phyloP scores from a whole-genome alignment of 1,139 yeast species.

The Geotrichum klebahnii region DNA sequence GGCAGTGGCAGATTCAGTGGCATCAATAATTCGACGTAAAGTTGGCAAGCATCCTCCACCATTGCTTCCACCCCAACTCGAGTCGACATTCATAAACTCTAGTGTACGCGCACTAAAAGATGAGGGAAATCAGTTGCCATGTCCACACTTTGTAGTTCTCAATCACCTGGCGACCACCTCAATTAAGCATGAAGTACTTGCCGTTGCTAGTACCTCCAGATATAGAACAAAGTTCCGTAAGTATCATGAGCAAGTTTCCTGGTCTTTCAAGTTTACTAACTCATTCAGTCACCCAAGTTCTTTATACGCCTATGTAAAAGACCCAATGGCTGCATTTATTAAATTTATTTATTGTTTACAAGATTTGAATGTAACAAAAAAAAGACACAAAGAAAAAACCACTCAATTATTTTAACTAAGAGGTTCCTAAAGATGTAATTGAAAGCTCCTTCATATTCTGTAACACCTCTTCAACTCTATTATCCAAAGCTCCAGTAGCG shows the following conservation, averaged over 20 bases:
- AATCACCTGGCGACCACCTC: conserved; percentile 94
- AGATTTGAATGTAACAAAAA: too few species aligned
- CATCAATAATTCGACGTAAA: conserved; percentile 32
- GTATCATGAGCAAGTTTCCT: background rate
- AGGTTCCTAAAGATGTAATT: conserved; percentile 46
- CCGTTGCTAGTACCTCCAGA: conserved; percentile 87
- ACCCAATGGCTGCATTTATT: too few species aligned
- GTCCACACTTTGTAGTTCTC: conserved; percentile 92
- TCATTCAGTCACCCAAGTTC: conserved; percentile 56
- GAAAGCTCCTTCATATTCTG: conserved; percentile 80
- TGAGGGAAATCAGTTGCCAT: conserved; percentile 70
- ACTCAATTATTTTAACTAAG: too few species aligned
- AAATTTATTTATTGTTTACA: too few species aligned
- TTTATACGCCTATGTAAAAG: conserved; percentile 47
- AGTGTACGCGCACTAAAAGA: conserved; percentile 50
- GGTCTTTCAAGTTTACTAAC: too few species aligned
- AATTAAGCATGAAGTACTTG: conserved; percentile 80
- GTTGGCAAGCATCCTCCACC: conserved; percentile 59
- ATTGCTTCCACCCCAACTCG: conserved; percentile 90
- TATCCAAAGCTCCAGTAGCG: conserved; percentile 87
- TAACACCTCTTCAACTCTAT: conserved; percentile 75
- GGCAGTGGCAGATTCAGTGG: conserved; percentile 45
- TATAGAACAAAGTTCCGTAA: conserved; percentile 64
- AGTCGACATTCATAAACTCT: conserved; percentile 84
- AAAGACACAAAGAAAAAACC: too few species aligned